Conservation (phyloP, 164 flowering plant genomes). For the Nelumbo lutea region DNA sequence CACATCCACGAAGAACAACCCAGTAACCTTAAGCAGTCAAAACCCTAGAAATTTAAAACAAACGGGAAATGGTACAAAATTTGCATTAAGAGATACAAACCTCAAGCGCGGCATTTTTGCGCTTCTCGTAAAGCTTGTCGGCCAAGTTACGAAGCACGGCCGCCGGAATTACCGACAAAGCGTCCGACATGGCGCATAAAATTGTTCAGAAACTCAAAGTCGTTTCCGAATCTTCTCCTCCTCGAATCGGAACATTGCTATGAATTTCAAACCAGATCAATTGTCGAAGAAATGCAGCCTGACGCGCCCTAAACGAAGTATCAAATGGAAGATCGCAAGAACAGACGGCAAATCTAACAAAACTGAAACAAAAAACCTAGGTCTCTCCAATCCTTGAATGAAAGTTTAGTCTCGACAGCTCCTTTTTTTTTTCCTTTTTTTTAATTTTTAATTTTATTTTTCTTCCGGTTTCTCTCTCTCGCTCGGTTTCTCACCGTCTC, state of each 20-base stretch:
- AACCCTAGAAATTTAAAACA: conserved; percentile 4
- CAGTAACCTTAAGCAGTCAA: conserved; percentile 9
- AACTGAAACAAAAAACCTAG: not conserved
- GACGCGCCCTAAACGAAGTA: not conserved
- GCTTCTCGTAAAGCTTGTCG: conserved; percentile 95
- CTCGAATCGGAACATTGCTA: conserved; percentile 24
- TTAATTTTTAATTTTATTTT: not conserved
- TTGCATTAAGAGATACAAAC: not conserved
- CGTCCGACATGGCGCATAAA: conserved; percentile 49
- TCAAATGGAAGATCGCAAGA: not conserved
- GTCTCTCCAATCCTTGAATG: not conserved
- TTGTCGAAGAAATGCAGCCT: not conserved
- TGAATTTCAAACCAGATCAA: conserved; percentile 6
- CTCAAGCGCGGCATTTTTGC: conserved; percentile 98
- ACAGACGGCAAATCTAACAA: not conserved
- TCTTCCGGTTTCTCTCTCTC: not conserved
- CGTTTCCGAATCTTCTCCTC: conserved; percentile 27
- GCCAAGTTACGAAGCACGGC: conserved; percentile 74
- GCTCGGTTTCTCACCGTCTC: not conserved
- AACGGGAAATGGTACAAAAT: not conserved
- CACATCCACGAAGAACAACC: not conserved
- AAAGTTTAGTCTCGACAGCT: not conserved
- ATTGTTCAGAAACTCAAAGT: not conserved
- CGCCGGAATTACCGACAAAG: conserved; percentile 55
- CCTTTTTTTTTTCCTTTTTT: too few relatives aligned